Evolutionary conservation across 2,329 filamentous ascomycete species (phyloP).

Genomic region (Piedraia hortae): DNA sequence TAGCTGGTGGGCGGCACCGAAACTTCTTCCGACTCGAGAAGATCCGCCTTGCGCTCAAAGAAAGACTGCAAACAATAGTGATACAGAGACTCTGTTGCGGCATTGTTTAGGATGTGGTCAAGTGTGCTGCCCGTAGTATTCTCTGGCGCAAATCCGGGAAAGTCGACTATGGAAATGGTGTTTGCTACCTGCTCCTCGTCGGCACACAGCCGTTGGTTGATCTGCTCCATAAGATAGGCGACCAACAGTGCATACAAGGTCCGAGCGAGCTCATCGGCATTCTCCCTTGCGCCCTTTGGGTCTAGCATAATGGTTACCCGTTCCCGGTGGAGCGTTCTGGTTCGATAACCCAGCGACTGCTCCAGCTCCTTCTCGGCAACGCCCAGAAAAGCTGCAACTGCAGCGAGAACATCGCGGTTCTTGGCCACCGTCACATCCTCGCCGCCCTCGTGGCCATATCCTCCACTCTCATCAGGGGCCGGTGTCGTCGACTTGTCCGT

Average conservation of each 20-base stretch:
- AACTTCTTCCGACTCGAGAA: constrained; percentile 84
- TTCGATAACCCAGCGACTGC: constrained; percentile 76
- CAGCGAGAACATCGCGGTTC: constrained; percentile 70
- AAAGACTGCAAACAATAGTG: constrained; percentile 86
- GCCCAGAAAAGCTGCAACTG: constrained; percentile 83
- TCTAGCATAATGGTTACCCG: constrained; percentile 98
- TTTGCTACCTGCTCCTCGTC: constrained; percentile 71
- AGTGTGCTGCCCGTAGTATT: constrained; percentile 58
- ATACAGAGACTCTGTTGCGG: constrained; percentile 73
- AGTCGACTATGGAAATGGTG: constrained; percentile 84
- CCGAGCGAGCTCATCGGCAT: constrained; percentile 78
- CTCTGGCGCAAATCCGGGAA: constrained; percentile 77
- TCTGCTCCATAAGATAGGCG: constrained; percentile 73
- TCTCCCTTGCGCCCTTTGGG: constrained; percentile 61
- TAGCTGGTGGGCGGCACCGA: constrained; percentile 76
- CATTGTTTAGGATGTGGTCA: constrained; percentile 85
- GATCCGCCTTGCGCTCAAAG: constrained; percentile 79
- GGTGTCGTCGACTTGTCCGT: constrained; percentile 53
- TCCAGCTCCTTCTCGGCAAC: constrained; percentile 60
- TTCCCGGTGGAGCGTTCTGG: constrained; percentile 84
- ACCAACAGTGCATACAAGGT: constrained; percentile 86
- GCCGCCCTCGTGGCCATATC: constrained; percentile 83
- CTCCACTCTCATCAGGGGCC: constrained; percentile 70
- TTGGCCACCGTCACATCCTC: constrained; percentile 65
- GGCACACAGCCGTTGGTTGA: constrained; percentile 65